phyloP scores from a whole-genome alignment of 2,329 filamentous ascomycete genomes.

The Fusarium acutatum region DNA sequence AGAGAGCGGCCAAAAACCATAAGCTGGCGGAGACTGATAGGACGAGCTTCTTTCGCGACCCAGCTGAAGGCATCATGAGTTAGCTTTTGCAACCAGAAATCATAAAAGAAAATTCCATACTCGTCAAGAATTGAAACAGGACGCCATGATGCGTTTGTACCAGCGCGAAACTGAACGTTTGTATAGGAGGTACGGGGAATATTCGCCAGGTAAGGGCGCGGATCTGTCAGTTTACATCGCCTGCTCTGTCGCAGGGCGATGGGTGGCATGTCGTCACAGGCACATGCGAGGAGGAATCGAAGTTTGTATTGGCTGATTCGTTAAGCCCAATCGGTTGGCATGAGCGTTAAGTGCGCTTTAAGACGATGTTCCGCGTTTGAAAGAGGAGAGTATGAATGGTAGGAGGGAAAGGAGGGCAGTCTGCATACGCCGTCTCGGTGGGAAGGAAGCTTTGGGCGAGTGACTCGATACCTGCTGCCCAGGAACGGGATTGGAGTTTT shows the following conservation, averaged over 20 bases:
- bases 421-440: slow-evolving; percentile 36
- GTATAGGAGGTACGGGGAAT: slow-evolving; percentile 5
- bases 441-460: slow-evolving; percentile 29
- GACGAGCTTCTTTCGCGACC: slow-evolving; percentile 89
- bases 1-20: slow-evolving; percentile 97
- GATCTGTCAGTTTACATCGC: slow-evolving; percentile 47
- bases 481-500: slow-evolving; percentile 26
- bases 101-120: slow-evolving; percentile 51
- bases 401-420: not conserved
- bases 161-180: slow-evolving; percentile 29
- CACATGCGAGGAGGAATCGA: slow-evolving; percentile 45
- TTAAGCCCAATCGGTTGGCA: slow-evolving; percentile 9
- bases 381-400: not conserved
- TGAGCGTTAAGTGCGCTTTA: not conserved
- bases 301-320: not conserved
- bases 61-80: slow-evolving; percentile 66
- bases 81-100: slow-evolving; percentile 17
- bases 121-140: slow-evolving; percentile 72
- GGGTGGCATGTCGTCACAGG: slow-evolving; percentile 54
- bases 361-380: not conserved
- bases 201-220: slow-evolving; percentile 22
- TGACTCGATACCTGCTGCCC: slow-evolving; percentile 27
- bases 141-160: slow-evolving; percentile 61
- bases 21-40: slow-evolving; percentile 95
- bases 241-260: slow-evolving; percentile 57